Percentiles rank a stretch among this genome's conserved stretches.
Conservation (phyloP, 768 basidiomycete species). For the Leccinum arenicola region DNA sequence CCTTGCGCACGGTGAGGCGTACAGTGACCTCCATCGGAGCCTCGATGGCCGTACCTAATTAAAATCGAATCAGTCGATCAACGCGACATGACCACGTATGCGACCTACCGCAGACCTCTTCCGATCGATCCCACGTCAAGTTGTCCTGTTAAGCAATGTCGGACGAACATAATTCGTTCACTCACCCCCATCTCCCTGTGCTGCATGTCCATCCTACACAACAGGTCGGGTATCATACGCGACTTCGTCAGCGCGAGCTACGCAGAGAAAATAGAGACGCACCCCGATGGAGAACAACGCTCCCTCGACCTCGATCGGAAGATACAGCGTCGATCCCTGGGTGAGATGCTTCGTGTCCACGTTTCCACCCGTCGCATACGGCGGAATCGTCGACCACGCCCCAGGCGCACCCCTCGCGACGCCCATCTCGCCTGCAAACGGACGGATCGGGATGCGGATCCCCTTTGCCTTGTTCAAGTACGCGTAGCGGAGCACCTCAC, state of each 20-base stretch:
- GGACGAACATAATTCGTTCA: not conserved
- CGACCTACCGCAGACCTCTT: constrained; percentile 58
- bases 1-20: constrained; percentile 54
- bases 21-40: constrained; percentile 57
- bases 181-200: constrained; percentile 64
- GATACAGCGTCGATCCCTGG: constrained; percentile 53
- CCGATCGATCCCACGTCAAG: not conserved
- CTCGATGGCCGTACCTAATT: constrained; percentile 58
- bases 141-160: not conserved
- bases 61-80: not conserved
- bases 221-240: not conserved
- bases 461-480: constrained; percentile 49
- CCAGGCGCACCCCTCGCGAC: constrained; percentile 51
- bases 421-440: constrained; percentile 67
- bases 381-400: constrained; percentile 59
- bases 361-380: constrained; percentile 60
- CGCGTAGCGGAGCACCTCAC: constrained; percentile 30
- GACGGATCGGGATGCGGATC: constrained; percentile 50
- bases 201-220: constrained; percentile 59
- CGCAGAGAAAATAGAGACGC: not conserved
- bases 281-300: constrained; percentile 62
- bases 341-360: constrained; percentile 57
- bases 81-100: not conserved
- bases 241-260: not conserved
- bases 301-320: constrained; percentile 59